phyloP scores from a whole-genome alignment of 1,284 basidiomycete species.

The Rhodotorula glutinis region DNA sequence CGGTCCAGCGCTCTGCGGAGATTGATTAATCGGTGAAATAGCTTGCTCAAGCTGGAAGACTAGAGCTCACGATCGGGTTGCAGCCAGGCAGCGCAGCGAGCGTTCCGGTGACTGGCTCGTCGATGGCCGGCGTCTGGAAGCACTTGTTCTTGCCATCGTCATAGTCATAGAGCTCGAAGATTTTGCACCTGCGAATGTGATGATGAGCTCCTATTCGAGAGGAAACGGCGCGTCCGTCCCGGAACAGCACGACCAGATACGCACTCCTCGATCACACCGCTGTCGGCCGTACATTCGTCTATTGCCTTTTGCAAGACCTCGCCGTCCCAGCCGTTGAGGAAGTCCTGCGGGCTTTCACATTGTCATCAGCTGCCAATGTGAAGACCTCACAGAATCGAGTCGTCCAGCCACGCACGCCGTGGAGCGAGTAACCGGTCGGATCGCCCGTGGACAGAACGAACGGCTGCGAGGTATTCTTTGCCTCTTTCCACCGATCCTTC shows the following conservation, averaged over 20 bases:
- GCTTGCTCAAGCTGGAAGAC: no score
- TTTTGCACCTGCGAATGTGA: not conserved
- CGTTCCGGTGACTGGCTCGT: slow-evolving; percentile 12
- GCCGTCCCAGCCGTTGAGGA: slow-evolving; percentile 26
- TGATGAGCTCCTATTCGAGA: not conserved
- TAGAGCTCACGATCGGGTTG: slow-evolving; percentile 14
- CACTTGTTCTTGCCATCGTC: not conserved
- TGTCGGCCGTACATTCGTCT: slow-evolving; percentile 19
- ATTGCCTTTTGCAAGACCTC: slow-evolving; percentile 19
- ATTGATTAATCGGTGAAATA: no score
- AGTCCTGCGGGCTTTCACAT: not conserved
- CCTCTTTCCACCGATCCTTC: slow-evolving; percentile 19
- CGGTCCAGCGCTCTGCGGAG: slow-evolving; percentile 2
- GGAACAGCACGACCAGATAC: not conserved
- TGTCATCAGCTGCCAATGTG: no score
- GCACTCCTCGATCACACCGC: slow-evolving; percentile 26
- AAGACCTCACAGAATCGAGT: no score
- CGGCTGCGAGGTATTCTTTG: slow-evolving; percentile 23
- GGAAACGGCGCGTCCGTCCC: no score
- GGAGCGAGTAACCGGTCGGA: slow-evolving; percentile 1
- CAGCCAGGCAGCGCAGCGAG: slow-evolving; percentile 21
- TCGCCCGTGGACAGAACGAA: slow-evolving; percentile 28
- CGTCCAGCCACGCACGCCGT: not conserved
- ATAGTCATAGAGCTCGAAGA: slow-evolving; percentile 20
- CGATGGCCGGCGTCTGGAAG: slow-evolving; percentile 3